A percentile compares a stretch with the other conserved stretches of the same genome.
Evolutionary conservation across 441 rosid genomes (phyloP).

Genomic region (Bocquillonia castaneifolia): DNA sequence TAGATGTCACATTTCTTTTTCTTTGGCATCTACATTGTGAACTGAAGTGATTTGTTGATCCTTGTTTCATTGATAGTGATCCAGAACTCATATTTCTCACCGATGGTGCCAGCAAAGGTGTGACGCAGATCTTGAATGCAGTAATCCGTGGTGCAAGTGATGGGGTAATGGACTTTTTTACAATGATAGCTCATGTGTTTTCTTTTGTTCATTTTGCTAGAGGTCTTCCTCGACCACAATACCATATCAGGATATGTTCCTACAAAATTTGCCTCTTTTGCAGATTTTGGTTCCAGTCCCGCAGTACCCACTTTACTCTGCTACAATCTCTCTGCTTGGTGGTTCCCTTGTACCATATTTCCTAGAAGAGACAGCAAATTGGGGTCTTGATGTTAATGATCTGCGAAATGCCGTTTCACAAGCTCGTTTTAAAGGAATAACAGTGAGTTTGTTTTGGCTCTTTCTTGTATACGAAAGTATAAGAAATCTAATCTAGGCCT

Average conservation of each 20-base stretch:
- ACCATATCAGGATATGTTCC: slow-evolving; percentile 13
- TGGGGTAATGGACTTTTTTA: slow-evolving; percentile 55
- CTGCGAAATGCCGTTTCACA: slow-evolving; percentile 66
- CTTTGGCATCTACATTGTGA: background rate
- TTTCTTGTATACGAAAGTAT: slow-evolving; percentile 11
- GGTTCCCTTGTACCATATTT: slow-evolving; percentile 93
- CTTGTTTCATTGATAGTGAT: slow-evolving; percentile 50
- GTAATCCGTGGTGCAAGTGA: slow-evolving; percentile 77
- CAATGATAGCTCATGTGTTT: slow-evolving; percentile 1
- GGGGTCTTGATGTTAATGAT: slow-evolving; percentile 89
- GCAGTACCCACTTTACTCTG: slow-evolving; percentile 96
- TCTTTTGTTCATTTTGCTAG: background rate
- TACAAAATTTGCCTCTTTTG: slow-evolving; percentile 18
- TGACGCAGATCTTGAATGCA: slow-evolving; percentile 83
- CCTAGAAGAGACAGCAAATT: slow-evolving; percentile 89
- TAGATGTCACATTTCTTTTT: slow-evolving; percentile 6
- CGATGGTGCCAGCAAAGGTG: slow-evolving; percentile 98
- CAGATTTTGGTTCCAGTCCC: slow-evolving; percentile 97
- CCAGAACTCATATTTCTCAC: slow-evolving; percentile 93
- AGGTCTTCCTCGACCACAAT: slow-evolving; percentile 13
- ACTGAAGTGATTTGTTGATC: slow-evolving; percentile 18
- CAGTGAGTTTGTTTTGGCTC: slow-evolving; percentile 47
- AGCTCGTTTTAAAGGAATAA: slow-evolving; percentile 80
- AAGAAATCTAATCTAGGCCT: slow-evolving; percentile 3
- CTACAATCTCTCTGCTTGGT: slow-evolving; percentile 76